phyloP scores from a whole-genome alignment of 2,329 filamentous ascomycete species.

The Microcyclosporella mali region DNA sequence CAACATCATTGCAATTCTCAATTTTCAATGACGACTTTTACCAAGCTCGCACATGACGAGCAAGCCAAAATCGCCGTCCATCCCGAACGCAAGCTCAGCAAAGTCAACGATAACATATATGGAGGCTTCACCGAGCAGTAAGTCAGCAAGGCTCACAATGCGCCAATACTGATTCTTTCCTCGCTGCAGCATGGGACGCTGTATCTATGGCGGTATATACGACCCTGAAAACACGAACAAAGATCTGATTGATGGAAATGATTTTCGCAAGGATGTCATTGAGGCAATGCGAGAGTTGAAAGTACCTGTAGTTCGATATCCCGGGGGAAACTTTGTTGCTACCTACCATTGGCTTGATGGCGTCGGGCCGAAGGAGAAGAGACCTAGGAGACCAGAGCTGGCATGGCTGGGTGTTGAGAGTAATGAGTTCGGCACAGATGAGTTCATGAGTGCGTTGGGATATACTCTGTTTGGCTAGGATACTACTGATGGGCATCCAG shows the following conservation, averaged over 20 bases:
- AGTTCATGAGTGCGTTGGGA: slow-evolving; percentile 72
- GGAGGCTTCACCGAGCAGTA: slow-evolving; percentile 76
- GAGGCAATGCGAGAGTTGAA: slow-evolving; percentile 66
- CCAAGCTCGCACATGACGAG: slow-evolving; percentile 56
- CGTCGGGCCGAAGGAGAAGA: slow-evolving; percentile 63
- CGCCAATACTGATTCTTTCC: no score
- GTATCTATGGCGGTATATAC: slow-evolving; percentile 82
- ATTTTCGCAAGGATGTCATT: slow-evolving; percentile 74
- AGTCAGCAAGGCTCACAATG: no score
- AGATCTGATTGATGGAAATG: slow-evolving; percentile 63
- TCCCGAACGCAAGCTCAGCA: slow-evolving; percentile 58
- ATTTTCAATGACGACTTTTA: slow-evolving; percentile 62
- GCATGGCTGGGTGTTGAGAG: slow-evolving; percentile 72
- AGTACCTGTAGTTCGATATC: slow-evolving; percentile 71
- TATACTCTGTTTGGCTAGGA: not conserved
- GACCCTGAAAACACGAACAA: slow-evolving; percentile 58
- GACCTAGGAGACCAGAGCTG: slow-evolving; percentile 62
- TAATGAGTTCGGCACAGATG: slow-evolving; percentile 78
- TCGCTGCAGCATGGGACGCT: slow-evolving; percentile 61
- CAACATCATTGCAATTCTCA: not conserved
- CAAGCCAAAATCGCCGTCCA: slow-evolving; percentile 61
- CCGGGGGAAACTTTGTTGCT: slow-evolving; percentile 76
- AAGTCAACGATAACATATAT: slow-evolving; percentile 76
- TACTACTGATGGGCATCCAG: not conserved
- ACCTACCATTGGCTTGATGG: slow-evolving; percentile 84